phyloP scores from a whole-genome alignment of 169 alveolate species.

The Plasmodium relictum region DNA sequence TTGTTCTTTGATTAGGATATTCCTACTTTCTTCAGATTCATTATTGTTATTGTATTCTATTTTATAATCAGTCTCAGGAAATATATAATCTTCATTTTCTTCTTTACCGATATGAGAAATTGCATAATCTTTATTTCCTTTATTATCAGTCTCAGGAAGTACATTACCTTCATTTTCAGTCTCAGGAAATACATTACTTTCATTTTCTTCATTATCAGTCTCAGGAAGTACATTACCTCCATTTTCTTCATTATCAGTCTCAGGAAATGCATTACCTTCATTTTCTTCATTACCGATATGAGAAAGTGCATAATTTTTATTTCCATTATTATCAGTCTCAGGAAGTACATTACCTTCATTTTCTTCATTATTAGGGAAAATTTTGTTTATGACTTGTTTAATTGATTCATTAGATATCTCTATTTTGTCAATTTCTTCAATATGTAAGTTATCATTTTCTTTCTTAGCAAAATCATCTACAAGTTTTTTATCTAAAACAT shows the following conservation, averaged over 20 bases:
- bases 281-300: not conserved
- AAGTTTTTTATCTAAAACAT: not conserved
- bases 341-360: not conserved
- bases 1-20: not conserved
- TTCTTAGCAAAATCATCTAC: not conserved
- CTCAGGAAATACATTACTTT: not conserved
- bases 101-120: not conserved
- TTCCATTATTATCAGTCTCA: not conserved
- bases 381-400: no score
- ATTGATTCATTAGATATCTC: not conserved
- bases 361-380: no score
- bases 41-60: no score
- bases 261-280: not conserved
- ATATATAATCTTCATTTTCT: not conserved
- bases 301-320: not conserved
- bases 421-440: not conserved
- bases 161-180: not conserved
- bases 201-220: not conserved
- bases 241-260: not conserved
- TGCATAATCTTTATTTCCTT: not conserved
- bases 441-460: not conserved
- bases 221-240: not conserved
- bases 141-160: not conserved
- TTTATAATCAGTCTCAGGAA: no score
- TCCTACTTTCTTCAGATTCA: no score